Evolutionary conservation across 176 grass and related monocot genomes (phyloP).

Genomic region (barley (Hordeum vulgare)): MorexV3_pseudomolecules_assembly NC_058519.1:635777313-635777812

Average conservation of each 20-base stretch:
- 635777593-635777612: not conserved
- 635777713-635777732: constrained; percentile 26
- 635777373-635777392: not conserved
- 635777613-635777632: not conserved
- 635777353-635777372: not conserved
- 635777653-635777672: not conserved
- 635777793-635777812: no score
- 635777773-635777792: no score
- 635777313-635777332: not conserved
- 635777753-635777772: constrained; percentile 10
- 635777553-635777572: not conserved
- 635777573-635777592: not conserved
- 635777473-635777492: not conserved
- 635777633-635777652: not conserved
- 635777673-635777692: not conserved
- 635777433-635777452: not conserved
- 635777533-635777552: not conserved
- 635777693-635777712: not conserved
- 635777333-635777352: not conserved
- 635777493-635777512: not conserved
- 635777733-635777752: constrained; percentile 25
- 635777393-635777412: not conserved
- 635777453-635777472: constrained; percentile 13
- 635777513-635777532: not conserved
- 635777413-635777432: constrained; percentile 6